phyloP scores from a whole-genome alignment of 371 early-diverging fungal genomes.

The Parasitella parasitica region DNA sequence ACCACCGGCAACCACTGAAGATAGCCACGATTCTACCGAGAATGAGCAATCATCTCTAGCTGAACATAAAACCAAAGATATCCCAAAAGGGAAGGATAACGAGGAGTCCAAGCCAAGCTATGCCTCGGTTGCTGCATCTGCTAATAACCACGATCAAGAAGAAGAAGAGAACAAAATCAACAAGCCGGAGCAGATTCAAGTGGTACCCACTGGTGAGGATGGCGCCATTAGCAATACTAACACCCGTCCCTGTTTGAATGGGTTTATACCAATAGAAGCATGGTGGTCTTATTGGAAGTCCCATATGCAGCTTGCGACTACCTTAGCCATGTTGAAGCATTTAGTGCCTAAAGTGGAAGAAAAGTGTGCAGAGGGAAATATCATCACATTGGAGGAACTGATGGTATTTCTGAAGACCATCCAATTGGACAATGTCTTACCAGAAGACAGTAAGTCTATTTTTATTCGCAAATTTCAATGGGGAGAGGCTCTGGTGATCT shows the following conservation, averaged over 20 bases:
- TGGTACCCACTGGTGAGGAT: not conserved
- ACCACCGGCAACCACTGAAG: not conserved
- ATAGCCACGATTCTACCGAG: not conserved
- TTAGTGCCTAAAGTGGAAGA: slow-evolving; percentile 67
- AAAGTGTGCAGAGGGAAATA: slow-evolving; percentile 19
- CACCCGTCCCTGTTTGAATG: not conserved
- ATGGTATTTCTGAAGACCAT: slow-evolving; percentile 9
- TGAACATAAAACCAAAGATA: not conserved
- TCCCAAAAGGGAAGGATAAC: too few relatives aligned
- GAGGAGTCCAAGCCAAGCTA: not conserved
- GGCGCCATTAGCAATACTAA: not conserved
- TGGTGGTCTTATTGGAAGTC: slow-evolving; percentile 57
- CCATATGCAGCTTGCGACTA: slow-evolving; percentile 64
- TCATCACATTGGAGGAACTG: slow-evolving; percentile 7
- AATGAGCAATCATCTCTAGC: not conserved
- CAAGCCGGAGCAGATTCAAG: not conserved
- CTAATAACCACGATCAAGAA: not conserved
- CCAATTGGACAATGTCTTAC: not conserved
- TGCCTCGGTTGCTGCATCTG: not conserved
- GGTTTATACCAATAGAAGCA: slow-evolving; percentile 16
- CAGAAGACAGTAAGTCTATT: slow-evolving; percentile 12
- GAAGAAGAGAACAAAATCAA: not conserved
- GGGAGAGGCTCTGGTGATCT: slow-evolving; percentile 62
- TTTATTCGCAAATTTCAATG: slow-evolving; percentile 54
- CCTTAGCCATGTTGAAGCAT: slow-evolving; percentile 58